A percentile compares a stretch with the other conserved stretches of the same genome.
Conservation (phyloP, 2,329 filamentous ascomycete genomes). For the Grosmannia huntii region DNA sequence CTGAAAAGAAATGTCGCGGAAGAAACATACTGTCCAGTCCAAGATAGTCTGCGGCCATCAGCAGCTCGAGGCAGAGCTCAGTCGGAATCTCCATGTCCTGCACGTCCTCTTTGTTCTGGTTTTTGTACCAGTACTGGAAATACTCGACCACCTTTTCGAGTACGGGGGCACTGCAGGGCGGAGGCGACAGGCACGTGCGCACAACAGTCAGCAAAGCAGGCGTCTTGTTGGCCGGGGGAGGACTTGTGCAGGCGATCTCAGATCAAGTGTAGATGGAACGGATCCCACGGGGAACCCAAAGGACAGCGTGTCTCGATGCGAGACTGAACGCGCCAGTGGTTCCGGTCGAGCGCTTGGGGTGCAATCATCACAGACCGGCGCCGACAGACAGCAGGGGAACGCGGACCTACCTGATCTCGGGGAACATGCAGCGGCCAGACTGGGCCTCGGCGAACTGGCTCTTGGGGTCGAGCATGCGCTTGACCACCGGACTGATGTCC, state of each 20-base stretch:
- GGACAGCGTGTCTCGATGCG: background rate
- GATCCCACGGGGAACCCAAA: conserved; percentile 8
- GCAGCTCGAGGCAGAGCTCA: conserved; percentile 63
- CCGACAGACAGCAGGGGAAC: background rate
- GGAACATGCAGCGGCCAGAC: conserved; percentile 52
- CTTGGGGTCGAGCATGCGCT: conserved; percentile 58
- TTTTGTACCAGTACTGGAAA: conserved; percentile 69
- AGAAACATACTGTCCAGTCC: conserved; percentile 46
- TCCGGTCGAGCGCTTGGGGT: conserved; percentile 12
- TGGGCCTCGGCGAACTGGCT: conserved; percentile 54
- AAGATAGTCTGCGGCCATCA: conserved; percentile 67
- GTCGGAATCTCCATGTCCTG: conserved; percentile 71
- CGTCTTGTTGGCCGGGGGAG: background rate
- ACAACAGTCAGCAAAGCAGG: background rate
- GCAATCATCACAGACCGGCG: conserved; percentile 19
- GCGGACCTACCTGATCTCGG: conserved; percentile 60
- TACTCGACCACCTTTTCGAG: conserved; percentile 76
- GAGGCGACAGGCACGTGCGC: no score
- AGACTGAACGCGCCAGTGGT: conserved; percentile 3
- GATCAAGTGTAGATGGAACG: conserved; percentile 15
- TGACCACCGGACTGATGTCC: conserved; percentile 57
- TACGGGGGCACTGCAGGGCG: conserved; percentile 45
- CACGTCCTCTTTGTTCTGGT: conserved; percentile 57
- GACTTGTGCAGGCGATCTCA: conserved; percentile 7
- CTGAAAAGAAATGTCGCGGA: background rate